Evolutionary conservation across 192 early-diverging fungal genomes (phyloP).

Genomic region (Allomyces arbusculus): DNA sequence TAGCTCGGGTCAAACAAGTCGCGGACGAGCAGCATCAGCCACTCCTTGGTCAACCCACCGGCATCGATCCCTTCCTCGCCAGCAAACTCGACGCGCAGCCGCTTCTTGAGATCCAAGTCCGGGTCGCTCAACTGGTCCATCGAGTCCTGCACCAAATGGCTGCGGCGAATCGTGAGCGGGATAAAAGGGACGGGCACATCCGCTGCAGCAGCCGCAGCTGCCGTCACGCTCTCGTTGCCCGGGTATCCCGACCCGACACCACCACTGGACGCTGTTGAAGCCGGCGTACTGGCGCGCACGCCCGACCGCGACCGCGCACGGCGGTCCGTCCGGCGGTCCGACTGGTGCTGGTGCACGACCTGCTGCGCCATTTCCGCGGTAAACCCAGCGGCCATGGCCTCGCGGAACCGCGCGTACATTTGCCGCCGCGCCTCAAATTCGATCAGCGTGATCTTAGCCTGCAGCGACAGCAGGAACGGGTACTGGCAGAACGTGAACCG

Average conservation of each 20-base stretch:
- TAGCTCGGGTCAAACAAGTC: slow-evolving; percentile 73
- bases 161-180: slow-evolving; percentile 35
- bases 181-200: slow-evolving; percentile 37
- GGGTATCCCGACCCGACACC: slow-evolving; percentile 4
- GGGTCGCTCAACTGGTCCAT: slow-evolving; percentile 50
- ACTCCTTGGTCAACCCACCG: slow-evolving; percentile 87
- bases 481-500: slow-evolving; percentile 55
- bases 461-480: slow-evolving; percentile 47
- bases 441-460: slow-evolving; percentile 34
- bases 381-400: background rate
- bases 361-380: slow-evolving; percentile 4
- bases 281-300: no score
- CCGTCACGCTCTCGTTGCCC: slow-evolving; percentile 45
- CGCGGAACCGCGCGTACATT: background rate
- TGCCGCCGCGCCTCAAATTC: slow-evolving; percentile 49
- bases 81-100: slow-evolving; percentile 72
- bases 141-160: slow-evolving; percentile 52
- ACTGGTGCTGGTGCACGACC: slow-evolving; percentile 3
- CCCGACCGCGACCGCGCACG: no score
- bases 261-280: no score
- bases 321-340: background rate
- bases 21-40: slow-evolving; percentile 72
- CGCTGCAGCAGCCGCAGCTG: slow-evolving; percentile 47
- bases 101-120: slow-evolving; percentile 69
- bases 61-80: slow-evolving; percentile 87